Base-by-base conservation (phyloP, 2,329 filamentous ascomycete genomes). In the Blastomyces gilchristii region DNA sequence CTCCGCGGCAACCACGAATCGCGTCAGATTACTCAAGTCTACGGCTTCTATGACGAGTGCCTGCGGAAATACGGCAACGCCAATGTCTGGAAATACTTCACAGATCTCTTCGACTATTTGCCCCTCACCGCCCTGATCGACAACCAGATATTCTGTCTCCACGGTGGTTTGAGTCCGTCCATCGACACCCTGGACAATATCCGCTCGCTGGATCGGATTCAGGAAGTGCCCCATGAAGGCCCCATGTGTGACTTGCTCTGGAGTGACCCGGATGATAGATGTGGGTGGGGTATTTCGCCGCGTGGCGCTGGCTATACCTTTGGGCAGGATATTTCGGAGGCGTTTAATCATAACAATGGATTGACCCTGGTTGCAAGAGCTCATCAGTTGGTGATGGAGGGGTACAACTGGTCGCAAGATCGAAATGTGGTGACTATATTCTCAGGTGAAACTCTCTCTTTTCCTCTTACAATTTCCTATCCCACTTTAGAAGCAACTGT, bases 31-130 rank as follows among this genome's bases (percentile, higher is more conserved):
- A 99, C 94, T 56, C 93, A 97, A 78, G 94, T 99, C 64, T 99
- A 99, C 76, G 94, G 94, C 66, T 99, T 99, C 81, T 99, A 99
- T 81, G 94, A 97, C 76, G 94, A 99, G 78, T 99, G 94, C 76
- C 85, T 97, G 71, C 90, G 92, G 75, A 99, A 99, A 81, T 99
- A 99, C 76, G 94, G 94, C 76, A 97, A 97, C 74, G 93, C 94
- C 66, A 97, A 96, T 71, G 94, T 99, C 67, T 99, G 94, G 94
- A 97, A 97, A 82, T 97, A 91, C 76, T 99, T 96, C 76, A 97
- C 92, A 74, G 93, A 99, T 77, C 87, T 99, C 62, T 99, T 99
- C 80, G 94, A 99, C 80, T 99, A 94, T 80, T 89, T 99, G 49
- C 93, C 94, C 68, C 85, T 99, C 69, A 97, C 93, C 68, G 94